These are phyloP conservation scores for Gymnopus androsaceus DNA, from an alignment of 1,284 basidiomycete genomes.

Conservation along the genomic window DNA sequence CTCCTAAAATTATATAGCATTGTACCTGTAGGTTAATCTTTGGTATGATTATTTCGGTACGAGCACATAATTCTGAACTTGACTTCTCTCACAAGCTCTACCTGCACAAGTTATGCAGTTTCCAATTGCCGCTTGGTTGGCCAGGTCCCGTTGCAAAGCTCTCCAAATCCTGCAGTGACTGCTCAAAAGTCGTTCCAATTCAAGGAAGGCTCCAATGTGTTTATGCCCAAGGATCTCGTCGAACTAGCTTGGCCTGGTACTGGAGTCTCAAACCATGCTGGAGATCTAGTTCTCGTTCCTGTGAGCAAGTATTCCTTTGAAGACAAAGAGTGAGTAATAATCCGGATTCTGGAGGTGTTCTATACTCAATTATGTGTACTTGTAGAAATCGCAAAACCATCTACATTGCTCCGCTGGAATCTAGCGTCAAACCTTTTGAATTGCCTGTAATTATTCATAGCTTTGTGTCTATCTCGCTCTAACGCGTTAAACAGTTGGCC, in stretches of 20 bases:
- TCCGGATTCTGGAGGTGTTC: neutral
- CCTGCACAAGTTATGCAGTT: constrained; percentile 44
- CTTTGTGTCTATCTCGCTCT: neutral
- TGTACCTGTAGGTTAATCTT: neutral
- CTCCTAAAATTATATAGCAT: constrained; percentile 11
- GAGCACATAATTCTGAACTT: neutral
- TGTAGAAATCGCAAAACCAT: constrained; percentile 71
- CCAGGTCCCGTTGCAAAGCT: constrained; percentile 48
- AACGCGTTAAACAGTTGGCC: constrained; percentile 40
- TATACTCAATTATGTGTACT: too few relatives aligned
- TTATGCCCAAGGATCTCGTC: constrained; percentile 75
- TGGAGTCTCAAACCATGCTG: constrained; percentile 64
- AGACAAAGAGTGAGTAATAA: constrained; percentile 58
- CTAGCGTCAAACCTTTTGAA: constrained; percentile 47
- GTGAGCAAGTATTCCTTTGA: constrained; percentile 71
- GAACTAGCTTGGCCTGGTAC: constrained; percentile 69
- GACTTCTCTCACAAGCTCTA: neutral
- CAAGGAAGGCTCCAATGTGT: constrained; percentile 55
- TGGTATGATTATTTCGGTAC: neutral
- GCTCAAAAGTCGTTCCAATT: constrained; percentile 48
- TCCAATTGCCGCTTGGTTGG: constrained; percentile 45
- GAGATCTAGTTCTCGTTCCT: constrained; percentile 68
- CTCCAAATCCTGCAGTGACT: constrained; percentile 30
- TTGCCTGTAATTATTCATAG: constrained; percentile 40
- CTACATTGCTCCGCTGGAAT: constrained; percentile 59